Evolutionary conservation across 257 asterid genomes (phyloP).

Genomic region (Scutellaria barbata): DNA sequence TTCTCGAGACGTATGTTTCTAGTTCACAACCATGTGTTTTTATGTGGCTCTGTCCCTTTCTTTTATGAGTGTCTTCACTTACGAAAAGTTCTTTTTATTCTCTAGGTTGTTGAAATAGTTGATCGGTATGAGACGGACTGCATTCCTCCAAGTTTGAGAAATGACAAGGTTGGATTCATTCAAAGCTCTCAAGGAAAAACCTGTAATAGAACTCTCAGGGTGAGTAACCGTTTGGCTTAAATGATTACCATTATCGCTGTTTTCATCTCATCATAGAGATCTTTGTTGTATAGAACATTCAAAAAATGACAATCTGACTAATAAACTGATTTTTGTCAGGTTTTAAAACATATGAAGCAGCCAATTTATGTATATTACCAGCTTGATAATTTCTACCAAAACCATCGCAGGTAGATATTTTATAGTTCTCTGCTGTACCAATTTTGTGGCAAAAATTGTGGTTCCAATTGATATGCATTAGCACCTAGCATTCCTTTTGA

Average conservation of each 20-base stretch:
- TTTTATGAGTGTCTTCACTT: conserved; percentile 28
- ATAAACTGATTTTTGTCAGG: conserved; percentile 43
- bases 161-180: conserved; percentile 53
- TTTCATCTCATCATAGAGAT: conserved; percentile 3
- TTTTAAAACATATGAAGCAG: conserved; percentile 52
- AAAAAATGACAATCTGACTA: conserved; percentile 24
- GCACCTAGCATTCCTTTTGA: conserved; percentile 11
- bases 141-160: conserved; percentile 43
- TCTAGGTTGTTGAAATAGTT: conserved; percentile 67
- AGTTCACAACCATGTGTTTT: conserved; percentile 8
- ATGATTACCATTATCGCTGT: background rate
- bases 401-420: conserved; percentile 70
- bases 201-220: conserved; percentile 57
- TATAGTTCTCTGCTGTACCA: conserved; percentile 22
- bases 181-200: conserved; percentile 49
- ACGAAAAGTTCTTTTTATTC: conserved; percentile 18
- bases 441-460: conserved; percentile 1
- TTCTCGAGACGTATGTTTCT: conserved; percentile 55
- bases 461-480: background rate
- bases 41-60: background rate
- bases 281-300: conserved; percentile 6
- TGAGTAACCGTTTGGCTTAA: conserved; percentile 35
- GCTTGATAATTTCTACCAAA: conserved; percentile 70
- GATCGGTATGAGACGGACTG: conserved; percentile 61
- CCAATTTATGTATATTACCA: conserved; percentile 71